Conservation (phyloP, 2,329 filamentous ascomycete genomes). For the Lachnellula hyalina region DNA sequence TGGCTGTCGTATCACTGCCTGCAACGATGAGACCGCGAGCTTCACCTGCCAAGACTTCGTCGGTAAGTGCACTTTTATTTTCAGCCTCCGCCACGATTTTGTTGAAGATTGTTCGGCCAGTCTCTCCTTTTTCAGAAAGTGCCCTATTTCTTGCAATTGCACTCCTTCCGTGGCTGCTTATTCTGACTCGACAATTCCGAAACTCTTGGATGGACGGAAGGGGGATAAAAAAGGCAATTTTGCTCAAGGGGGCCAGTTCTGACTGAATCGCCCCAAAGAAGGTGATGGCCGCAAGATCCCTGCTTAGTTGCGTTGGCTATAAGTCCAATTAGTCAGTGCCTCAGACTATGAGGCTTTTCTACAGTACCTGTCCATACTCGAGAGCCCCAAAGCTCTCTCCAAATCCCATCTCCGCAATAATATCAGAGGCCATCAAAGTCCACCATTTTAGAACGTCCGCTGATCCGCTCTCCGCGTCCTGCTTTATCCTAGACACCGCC, state of each 20-base stretch:
- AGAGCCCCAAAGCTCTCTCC: slow-evolving; percentile 51
- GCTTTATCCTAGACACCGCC: slow-evolving; percentile 38
- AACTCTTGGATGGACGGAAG: slow-evolving; percentile 16
- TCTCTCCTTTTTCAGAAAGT: neutral
- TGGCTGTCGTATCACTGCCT: slow-evolving; percentile 38
- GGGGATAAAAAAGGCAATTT: slow-evolving; percentile 13
- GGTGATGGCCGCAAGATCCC: slow-evolving; percentile 33
- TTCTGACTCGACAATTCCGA: neutral
- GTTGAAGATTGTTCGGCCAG: neutral
- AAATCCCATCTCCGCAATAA: slow-evolving; percentile 49
- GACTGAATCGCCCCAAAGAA: slow-evolving; percentile 21
- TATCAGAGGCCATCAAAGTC: slow-evolving; percentile 48
- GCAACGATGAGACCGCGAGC: slow-evolving; percentile 29
- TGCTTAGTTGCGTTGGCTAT: slow-evolving; percentile 29
- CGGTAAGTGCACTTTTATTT: neutral
- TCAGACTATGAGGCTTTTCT: slow-evolving; percentile 2
- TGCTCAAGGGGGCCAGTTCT: slow-evolving; percentile 29
- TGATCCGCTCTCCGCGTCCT: slow-evolving; percentile 35
- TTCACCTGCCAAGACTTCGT: slow-evolving; percentile 1
- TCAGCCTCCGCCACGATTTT: slow-evolving; percentile 4
- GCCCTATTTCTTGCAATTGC: neutral
- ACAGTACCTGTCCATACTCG: slow-evolving; percentile 41
- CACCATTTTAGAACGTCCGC: slow-evolving; percentile 49
- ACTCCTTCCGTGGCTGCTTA: neutral
- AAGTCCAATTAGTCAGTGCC: neutral